Evolutionary conservation across 345 rosid species (phyloP), one percentile per base, ranked within the genome.

Genomic region (Dimocarpus longan): DNA sequence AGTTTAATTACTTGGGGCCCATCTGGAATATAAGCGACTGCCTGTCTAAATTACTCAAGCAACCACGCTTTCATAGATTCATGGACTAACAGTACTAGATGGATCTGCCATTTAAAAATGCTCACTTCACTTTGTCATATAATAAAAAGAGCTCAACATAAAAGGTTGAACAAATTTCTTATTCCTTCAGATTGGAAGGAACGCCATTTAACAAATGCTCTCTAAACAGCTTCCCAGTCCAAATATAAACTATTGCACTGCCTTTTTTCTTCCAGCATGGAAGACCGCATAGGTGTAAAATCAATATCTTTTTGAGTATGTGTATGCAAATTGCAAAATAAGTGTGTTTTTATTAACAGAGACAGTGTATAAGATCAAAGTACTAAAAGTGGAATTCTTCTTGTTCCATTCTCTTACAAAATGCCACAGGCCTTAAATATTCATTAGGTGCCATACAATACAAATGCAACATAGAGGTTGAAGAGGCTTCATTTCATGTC

Each of bases 401-500:
- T 22, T 21, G 28, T 1, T 59, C 22, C 22, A 57, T 57, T 6
- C 12, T 46, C 52, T 57, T 16, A 57, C 63, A 18, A 16, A 57
- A 18, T 57, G n/a, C 24, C 63, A 57, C 63, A 19, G 24, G n/a
- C 63, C 63, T 57, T n/a, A 19, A 57, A 57, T 19, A 57, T 57
- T 57, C 9, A 59, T 59, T 59, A 59, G 64, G 64, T 16, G 28
- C 64, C 64, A 59, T 21, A 21, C 26, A 59, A 59, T n/a, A 59
- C 24, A 21, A 46, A 46, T 46, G 52, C 52, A 46, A 46, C 52
- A 46, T 46, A 46, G 52, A 1, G 12, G 10, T 46, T 11, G 12
- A 46, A 46, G 71, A 40, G 50, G 12, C 52, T 40, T n/a, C 71
- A 68, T 68, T 43, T 43, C 71, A 68, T 42, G 48, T 22, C 24